Evolutionary conservation across 352 stramenopile genomes (phyloP), one percentile per base, ranked within the genome.

Genomic region (Elongisporangium undulatum): DNA sequence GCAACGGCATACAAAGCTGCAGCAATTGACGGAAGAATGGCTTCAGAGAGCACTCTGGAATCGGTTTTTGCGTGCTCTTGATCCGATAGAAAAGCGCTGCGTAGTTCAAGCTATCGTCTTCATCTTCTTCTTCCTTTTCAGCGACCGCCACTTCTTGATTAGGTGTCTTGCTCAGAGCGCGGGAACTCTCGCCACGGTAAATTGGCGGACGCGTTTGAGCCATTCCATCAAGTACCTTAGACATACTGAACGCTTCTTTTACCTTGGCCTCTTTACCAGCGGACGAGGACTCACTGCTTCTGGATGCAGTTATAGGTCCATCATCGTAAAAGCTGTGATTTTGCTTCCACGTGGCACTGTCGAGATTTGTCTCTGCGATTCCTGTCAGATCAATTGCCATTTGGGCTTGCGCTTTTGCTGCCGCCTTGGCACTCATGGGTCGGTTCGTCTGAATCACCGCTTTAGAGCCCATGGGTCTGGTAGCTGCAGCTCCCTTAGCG

Each of bases 21-120:
- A 94, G 61, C 24, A 96, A 54, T 19, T 94, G 75, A 0, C 85
- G 77, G 58, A 92, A 96, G 71, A 96, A 96, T 48, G 87, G 87
- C 22, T 88, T 64, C 39, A 94, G 48, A 13, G 87, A 94, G 50
- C 78, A 90, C 16, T 70, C 67, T 5, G 80, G 68, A 49, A 91
- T 82, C 1, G 84, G 71, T 38, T 91, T 94, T 53, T 87, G 79
- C 17, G 84, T 91, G 20, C 77, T 80, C 54, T 93, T 93, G 61
- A 96, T 94, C 29, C 87, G 84, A 61, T 90, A 74, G 34, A 93
- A 93, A 3, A 92, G 66, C 8, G 76, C 71, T 10, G 85, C 81
- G 23, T 89, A 82, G 15, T 77, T 80, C 24, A 81, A 55, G 51
- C 71, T 67, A 15, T 63, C 56, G 57, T 85, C 73, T 19, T 87